Percentiles rank a stretch among this genome's conserved stretches.
phyloP scores from a whole-genome alignment of 2,329 filamentous ascomycete species.

The Penicillium sclerotigenum region DNA sequence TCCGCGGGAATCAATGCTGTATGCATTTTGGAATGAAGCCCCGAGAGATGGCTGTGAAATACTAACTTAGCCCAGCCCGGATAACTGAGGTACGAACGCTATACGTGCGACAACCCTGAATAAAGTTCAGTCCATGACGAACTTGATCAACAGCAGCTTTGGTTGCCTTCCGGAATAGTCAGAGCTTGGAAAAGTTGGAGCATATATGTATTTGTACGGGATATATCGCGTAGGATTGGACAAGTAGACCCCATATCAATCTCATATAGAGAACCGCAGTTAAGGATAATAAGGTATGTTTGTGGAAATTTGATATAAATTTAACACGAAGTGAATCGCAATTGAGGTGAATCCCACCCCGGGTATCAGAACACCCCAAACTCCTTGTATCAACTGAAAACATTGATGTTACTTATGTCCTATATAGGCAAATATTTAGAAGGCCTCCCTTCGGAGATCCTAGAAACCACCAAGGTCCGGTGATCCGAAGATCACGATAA shows the following conservation, averaged over 20 bases:
- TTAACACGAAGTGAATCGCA: background rate
- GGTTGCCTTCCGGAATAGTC: background rate
- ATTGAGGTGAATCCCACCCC: constrained; percentile 1
- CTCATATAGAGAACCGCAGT: background rate
- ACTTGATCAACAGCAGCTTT: background rate
- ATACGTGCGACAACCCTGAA: background rate
- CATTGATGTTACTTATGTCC: background rate
- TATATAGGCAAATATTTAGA: background rate
- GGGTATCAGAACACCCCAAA: background rate
- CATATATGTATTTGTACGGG: background rate
- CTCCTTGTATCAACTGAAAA: background rate
- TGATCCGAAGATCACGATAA: constrained; percentile 14
- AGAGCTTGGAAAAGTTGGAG: background rate
- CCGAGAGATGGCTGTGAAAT: background rate
- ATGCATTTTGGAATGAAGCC: background rate
- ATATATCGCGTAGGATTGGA: background rate
- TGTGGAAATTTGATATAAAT: background rate
- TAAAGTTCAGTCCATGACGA: background rate
- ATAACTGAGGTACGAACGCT: background rate
- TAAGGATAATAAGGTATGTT: background rate
- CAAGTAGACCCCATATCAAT: background rate
- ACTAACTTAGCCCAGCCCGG: background rate
- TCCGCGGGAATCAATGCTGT: background rate
- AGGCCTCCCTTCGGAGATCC: background rate
- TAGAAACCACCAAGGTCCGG: background rate